Evolutionary conservation across 2,329 filamentous ascomycete species (phyloP).

Genomic region (Fusarium illudens): DNA sequence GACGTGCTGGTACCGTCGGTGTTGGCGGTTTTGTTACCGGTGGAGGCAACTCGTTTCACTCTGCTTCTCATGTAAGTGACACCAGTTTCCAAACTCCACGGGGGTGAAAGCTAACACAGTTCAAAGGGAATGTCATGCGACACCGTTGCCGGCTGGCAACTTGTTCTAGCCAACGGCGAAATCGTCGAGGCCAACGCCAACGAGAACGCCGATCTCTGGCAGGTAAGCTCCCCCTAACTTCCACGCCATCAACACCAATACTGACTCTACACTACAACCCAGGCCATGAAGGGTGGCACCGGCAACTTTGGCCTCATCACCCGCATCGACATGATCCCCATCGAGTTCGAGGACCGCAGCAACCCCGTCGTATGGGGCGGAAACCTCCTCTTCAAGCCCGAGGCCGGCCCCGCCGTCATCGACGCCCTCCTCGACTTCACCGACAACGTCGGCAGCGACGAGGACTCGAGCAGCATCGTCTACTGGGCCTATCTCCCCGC

Average conservation of each 20-base stretch:
- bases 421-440: slow-evolving; percentile 47
- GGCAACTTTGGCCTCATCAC: slow-evolving; percentile 56
- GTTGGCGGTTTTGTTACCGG: slow-evolving; percentile 48
- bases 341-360: slow-evolving; percentile 39
- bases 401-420: slow-evolving; percentile 33
- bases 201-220: slow-evolving; percentile 54
- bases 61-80: slow-evolving; percentile 37
- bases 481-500: slow-evolving; percentile 47
- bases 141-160: slow-evolving; percentile 52
- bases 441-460: slow-evolving; percentile 44
- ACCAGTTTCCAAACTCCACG: accelerated
- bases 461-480: slow-evolving; percentile 45
- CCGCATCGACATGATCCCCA: slow-evolving; percentile 45
- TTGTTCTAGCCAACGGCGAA: slow-evolving; percentile 55
- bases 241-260: neutral
- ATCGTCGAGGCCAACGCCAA: slow-evolving; percentile 53
- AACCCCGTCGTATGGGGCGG: slow-evolving; percentile 46
- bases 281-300: slow-evolving; percentile 57
- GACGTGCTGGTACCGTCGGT: slow-evolving; percentile 49
- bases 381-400: slow-evolving; percentile 40
- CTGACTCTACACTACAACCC: neutral
- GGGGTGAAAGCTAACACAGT: neutral
- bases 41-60: slow-evolving; percentile 50
- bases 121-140: slow-evolving; percentile 49
- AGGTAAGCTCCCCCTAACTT: slow-evolving; percentile 16